A percentile compares a stretch with the other conserved stretches of the same genome.
Conservation (phyloP, 1,284 basidiomycete species). For the Meira miltonrushii region DNA sequence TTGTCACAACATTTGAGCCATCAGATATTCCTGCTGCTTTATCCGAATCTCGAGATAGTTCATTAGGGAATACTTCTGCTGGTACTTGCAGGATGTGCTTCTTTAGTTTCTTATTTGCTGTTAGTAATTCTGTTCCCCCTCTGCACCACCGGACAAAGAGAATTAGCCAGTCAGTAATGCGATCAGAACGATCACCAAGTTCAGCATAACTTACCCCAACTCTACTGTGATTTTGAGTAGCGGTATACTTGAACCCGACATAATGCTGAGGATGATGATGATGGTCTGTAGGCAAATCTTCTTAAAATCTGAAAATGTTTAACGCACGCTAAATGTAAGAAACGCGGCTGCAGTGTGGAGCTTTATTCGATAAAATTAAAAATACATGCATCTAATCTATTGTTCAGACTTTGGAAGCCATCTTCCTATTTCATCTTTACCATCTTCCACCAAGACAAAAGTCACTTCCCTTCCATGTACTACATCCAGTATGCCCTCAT, state of each 20-base stretch:
- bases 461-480: slow-evolving; percentile 13
- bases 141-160: slow-evolving; percentile 13
- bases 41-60: background rate
- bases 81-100: slow-evolving; percentile 35
- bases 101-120: slow-evolving; percentile 43
- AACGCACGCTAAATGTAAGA: background rate
- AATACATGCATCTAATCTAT: background rate
- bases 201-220: too few species aligned
- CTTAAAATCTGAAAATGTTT: too few species aligned
- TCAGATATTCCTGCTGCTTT: background rate
- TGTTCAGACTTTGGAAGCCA: slow-evolving; percentile 6
- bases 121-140: slow-evolving; percentile 48
- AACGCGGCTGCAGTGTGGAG: background rate
- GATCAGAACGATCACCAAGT: too few species aligned
- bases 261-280: too few species aligned
- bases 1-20: background rate
- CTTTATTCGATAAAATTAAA: background rate
- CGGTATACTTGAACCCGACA: too few species aligned
- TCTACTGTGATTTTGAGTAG: too few species aligned
- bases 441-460: slow-evolving; percentile 17
- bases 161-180: too few species aligned
- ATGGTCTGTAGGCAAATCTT: too few species aligned
- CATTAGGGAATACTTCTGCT: background rate
- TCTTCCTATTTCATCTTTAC: slow-evolving; percentile 13
- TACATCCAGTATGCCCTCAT: background rate